These are phyloP conservation scores for Diplogelasinospora grovesii DNA, from an alignment of 495 filamentous ascomycete species.

Conservation along the genomic window DNA sequence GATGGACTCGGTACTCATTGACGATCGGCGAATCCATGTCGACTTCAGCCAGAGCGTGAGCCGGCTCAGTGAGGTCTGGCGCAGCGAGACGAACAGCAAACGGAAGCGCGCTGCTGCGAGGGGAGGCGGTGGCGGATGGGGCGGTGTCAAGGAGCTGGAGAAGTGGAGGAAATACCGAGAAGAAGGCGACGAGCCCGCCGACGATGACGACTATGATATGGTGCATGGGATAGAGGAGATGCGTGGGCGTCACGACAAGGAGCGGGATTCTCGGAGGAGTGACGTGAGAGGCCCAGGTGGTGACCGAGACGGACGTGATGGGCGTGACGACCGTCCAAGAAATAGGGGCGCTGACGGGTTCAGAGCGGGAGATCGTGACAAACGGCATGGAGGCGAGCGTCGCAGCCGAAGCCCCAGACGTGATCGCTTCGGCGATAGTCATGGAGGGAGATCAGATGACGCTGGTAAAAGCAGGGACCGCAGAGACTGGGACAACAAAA, in stretches of 20 bases:
- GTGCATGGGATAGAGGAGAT: constrained; percentile 74
- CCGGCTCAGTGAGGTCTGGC: constrained; percentile 84
- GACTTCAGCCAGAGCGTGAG: constrained; percentile 97
- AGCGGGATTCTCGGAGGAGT: constrained; percentile 5
- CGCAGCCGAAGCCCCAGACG: constrained; percentile 36
- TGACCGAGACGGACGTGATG: constrained; percentile 5
- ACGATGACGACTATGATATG: constrained; percentile 61
- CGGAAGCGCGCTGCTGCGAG: constrained; percentile 47
- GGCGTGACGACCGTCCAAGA: constrained; percentile 6
- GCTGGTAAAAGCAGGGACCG: constrained; percentile 14
- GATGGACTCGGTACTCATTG: constrained; percentile 94
- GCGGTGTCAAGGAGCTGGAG: constrained; percentile 78
- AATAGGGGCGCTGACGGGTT: constrained; percentile 10
- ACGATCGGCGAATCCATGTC: constrained; percentile 96
- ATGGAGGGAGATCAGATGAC: constrained; percentile 12
- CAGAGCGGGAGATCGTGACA: constrained; percentile 13
- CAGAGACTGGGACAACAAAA: constrained; percentile 15
- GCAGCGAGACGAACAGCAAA: constrained; percentile 79
- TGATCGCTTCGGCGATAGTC: constrained; percentile 21
- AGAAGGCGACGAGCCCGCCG: constrained; percentile 45
- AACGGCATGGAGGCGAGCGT: constrained; percentile 13
- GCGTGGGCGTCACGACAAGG: constrained; percentile 36
- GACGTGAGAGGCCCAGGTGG: constrained; percentile 9
- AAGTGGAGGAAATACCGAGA: constrained; percentile 85
- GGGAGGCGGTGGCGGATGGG: constrained; percentile 76